A percentile compares a stretch with the other conserved stretches of the same genome.
Evolutionary conservation across 164 flowering plant species (phyloP).

Genomic region (Taxillus chinensis): DNA sequence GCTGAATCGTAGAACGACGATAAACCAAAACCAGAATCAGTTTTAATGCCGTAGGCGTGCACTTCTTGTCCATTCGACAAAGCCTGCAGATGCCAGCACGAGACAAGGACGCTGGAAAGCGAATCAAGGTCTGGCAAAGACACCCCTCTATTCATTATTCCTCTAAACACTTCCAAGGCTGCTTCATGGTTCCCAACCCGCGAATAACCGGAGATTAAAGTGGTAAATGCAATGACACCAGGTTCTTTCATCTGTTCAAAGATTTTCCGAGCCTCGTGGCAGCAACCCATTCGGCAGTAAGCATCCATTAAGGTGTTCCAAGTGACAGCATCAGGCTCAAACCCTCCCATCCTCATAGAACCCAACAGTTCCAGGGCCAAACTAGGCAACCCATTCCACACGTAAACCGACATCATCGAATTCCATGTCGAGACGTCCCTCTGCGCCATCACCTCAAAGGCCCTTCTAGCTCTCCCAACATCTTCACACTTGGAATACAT

Average conservation of each 20-base stretch:
- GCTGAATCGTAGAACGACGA: background rate
- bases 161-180: background rate
- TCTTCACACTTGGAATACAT: slow-evolving; percentile 6
- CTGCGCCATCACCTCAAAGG: background rate
- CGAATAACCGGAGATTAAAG: slow-evolving; percentile 5
- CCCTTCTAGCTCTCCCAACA: background rate
- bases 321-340: slow-evolving; percentile 2
- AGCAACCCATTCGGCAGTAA: background rate
- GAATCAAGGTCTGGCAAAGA: background rate
- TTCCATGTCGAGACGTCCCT: slow-evolving; percentile 2
- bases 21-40: background rate
- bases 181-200: background rate
- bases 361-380: background rate
- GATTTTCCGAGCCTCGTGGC: background rate
- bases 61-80: background rate
- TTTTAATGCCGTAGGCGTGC: background rate
- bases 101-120: background rate
- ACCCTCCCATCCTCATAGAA: background rate
- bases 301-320: slow-evolving; percentile 1
- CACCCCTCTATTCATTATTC: background rate
- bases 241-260: slow-evolving; percentile 1
- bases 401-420: background rate
- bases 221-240: background rate
- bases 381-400: background rate
- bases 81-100: slow-evolving; percentile 1